Evolutionary conservation across 306 rosid genomes (phyloP).

Genomic region (Vicia sativa): DNA sequence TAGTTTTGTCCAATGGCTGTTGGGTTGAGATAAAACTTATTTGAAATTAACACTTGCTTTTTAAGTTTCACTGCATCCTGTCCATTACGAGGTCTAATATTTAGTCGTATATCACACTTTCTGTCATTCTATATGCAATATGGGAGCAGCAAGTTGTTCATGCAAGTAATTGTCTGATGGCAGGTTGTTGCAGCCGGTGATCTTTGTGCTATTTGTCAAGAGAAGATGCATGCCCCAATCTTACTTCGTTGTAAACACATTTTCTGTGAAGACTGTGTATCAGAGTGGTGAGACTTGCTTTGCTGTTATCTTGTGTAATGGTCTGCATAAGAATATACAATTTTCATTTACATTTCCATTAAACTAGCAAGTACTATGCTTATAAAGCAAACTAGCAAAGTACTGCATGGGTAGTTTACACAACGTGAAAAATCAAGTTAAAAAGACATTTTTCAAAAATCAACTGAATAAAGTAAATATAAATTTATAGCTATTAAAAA

Average conservation of each 20-base stretch:
- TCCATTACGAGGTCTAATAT: not conserved
- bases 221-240: conserved; percentile 96
- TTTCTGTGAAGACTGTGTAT: conserved; percentile 97
- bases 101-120: conserved; percentile 3
- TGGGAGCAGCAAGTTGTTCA: conserved; percentile 25
- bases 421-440: not conserved
- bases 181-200: conserved; percentile 94
- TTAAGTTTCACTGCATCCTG: not conserved
- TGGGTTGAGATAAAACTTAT: not conserved
- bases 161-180: conserved; percentile 39
- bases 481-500: not conserved
- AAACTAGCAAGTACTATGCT: conserved; percentile 4
- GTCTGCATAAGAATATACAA: conserved; percentile 27
- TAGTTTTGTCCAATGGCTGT: conserved; percentile 19
- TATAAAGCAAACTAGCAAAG: not conserved
- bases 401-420: not conserved
- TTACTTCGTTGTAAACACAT: conserved; percentile 94
- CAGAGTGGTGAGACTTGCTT: conserved; percentile 75
- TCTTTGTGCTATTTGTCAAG: conserved; percentile 99
- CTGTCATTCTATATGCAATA: conserved; percentile 12
- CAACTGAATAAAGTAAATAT: not conserved
- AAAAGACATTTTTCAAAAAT: not conserved
- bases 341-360: conserved; percentile 16
- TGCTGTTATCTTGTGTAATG: conserved; percentile 24
- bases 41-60: conserved; percentile 3